Evolutionary conservation across 495 filamentous ascomycete species (phyloP).

Genomic region (Neurospora cerealis): DNA sequence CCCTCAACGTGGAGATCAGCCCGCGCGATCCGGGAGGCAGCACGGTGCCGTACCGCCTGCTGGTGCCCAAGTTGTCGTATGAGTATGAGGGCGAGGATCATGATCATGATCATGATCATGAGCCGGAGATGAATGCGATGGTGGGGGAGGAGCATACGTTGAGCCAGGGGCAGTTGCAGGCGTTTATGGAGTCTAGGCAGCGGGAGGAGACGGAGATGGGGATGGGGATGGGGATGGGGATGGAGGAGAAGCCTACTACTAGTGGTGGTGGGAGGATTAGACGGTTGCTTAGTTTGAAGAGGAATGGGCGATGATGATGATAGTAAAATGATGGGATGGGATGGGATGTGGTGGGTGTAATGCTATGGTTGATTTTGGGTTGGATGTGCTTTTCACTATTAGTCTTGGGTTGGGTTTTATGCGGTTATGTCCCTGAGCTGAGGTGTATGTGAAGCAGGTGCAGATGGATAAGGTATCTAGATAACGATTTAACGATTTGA

Average conservation of each 20-base stretch:
- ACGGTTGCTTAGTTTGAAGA: constrained; percentile 13
- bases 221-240: not conserved
- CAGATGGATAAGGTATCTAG: not conserved
- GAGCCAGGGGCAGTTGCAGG: constrained; percentile 2
- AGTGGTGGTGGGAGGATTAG: constrained; percentile 5
- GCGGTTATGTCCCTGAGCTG: not conserved
- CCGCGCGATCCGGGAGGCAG: constrained; percentile 78
- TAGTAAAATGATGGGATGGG: not conserved
- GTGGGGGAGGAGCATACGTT: constrained; percentile 4
- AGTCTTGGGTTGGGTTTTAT: not conserved
- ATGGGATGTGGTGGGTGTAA: not conserved
- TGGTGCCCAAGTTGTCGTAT: constrained; percentile 68
- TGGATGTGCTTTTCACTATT: not conserved
- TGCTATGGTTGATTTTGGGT: not conserved
- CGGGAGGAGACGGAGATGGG: not conserved
- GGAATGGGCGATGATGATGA: not conserved
- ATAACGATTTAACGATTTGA: not conserved
- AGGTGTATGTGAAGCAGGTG: not conserved
- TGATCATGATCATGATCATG: not conserved
- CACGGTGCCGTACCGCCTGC: constrained; percentile 75
- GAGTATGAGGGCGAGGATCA: constrained; percentile 30
- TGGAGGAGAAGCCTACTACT: constrained; percentile 1
- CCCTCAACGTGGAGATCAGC: constrained; percentile 77
- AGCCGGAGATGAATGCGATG: constrained; percentile 1
- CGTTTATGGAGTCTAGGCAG: not conserved